Evolutionary conservation across 2,329 filamentous ascomycete genomes (phyloP).

Genomic region (Neopestalotiopsis sp.): DNA sequence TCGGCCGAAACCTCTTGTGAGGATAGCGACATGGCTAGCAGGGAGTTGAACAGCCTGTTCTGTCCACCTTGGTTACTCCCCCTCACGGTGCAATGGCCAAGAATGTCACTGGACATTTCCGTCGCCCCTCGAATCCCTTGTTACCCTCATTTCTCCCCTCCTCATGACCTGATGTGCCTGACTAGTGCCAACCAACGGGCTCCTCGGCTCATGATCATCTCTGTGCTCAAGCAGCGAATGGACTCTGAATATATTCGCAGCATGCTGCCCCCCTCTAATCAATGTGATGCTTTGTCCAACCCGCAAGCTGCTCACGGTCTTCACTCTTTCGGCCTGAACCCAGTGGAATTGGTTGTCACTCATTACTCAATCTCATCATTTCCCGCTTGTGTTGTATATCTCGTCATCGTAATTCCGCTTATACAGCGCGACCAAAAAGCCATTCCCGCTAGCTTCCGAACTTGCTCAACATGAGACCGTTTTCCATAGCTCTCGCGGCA

Average conservation of each 20-base stretch:
- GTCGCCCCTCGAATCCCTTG: not conserved
- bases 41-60: not conserved
- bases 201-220: not conserved
- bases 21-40: not conserved
- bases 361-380: not conserved
- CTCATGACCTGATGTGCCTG: not conserved
- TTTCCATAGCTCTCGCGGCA: not conserved
- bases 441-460: not conserved
- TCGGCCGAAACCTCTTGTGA: not conserved
- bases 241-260: conserved; percentile 3
- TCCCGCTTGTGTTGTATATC: not conserved
- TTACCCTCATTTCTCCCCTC: not conserved
- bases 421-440: not conserved
- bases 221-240: not conserved
- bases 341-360: not conserved
- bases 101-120: not conserved
- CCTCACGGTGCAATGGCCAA: not conserved
- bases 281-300: not conserved
- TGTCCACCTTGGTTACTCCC: not conserved
- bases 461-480: conserved; percentile 2
- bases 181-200: not conserved
- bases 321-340: conserved; percentile 11
- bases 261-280: conserved; percentile 4
- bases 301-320: conserved; percentile 1
- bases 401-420: not conserved